These are phyloP conservation scores for Syzygium jambos DNA, from an alignment of 345 rosid species.

Conservation along the genomic window DNA sequence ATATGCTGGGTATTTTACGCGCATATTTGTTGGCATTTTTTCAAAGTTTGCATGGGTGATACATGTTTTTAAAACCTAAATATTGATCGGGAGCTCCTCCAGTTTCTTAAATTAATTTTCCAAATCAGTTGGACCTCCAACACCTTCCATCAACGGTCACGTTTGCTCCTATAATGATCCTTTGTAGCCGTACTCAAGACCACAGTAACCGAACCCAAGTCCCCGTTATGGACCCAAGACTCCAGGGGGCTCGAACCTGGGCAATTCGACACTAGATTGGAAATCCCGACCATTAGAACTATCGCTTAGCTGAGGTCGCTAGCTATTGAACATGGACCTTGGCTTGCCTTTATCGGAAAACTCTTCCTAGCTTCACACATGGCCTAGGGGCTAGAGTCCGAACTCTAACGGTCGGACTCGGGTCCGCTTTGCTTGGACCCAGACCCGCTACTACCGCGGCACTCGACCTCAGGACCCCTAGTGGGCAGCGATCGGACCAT, in stretches of 20 bases:
- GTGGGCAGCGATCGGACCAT: not conserved
- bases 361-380: not conserved
- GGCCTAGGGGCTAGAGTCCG: not conserved
- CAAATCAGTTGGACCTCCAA: not conserved
- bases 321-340: too few species aligned
- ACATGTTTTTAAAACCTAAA: too few species aligned
- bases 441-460: not conserved
- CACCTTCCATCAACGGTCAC: rapidly evolving
- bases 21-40: too few species aligned
- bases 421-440: not conserved
- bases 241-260: not conserved
- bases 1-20: too few species aligned
- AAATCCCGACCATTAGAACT: not conserved
- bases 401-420: rapidly evolving
- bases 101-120: not conserved
- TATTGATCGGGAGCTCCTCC: too few species aligned
- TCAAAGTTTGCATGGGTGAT: too few species aligned
- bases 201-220: rapidly evolving
- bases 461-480: not conserved
- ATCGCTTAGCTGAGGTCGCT: not conserved
- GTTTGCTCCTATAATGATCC: rapidly evolving
- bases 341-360: not conserved
- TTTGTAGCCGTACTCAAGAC: not conserved
- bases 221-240: rapidly evolving
- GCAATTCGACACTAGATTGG: rapidly evolving